Conservation (phyloP, 2,329 filamentous ascomycete species). For the Myriosclerotinia duriaeana region DNA sequence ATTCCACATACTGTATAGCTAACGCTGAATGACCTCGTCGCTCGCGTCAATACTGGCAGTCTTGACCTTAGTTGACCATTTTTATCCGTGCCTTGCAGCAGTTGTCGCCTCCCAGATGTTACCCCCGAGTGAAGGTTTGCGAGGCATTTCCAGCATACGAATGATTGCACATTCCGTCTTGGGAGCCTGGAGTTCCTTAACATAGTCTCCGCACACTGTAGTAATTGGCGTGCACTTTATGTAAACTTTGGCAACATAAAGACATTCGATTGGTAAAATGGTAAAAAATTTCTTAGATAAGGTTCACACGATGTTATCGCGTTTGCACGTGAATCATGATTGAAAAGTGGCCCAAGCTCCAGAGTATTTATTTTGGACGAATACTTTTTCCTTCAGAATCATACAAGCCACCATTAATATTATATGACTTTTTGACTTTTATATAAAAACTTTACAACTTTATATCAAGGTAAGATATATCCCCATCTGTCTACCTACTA, state of each 20-base stretch:
- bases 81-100: not conserved
- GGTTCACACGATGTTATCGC: constrained; percentile 6
- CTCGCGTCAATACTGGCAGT: not conserved
- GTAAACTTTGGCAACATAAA: not conserved
- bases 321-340: not conserved
- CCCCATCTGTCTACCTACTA: constrained; percentile 10
- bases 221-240: constrained; percentile 1
- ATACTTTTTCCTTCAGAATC: not conserved
- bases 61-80: not conserved
- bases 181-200: constrained; percentile 28
- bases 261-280: not conserved
- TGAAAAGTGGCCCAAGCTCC: not conserved
- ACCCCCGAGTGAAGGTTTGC: constrained; percentile 25
- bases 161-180: constrained; percentile 25
- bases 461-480: constrained; percentile 27
- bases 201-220: constrained; percentile 29
- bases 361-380: not conserved
- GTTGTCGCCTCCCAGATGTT: constrained; percentile 1
- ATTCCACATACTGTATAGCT: not conserved
- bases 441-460: not conserved
- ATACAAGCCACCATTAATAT: not conserved
- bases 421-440: not conserved
- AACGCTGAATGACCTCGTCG: not conserved
- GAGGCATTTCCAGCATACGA: constrained; percentile 37
- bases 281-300: constrained; percentile 21